Evolutionary conservation across 73 alveolate species (phyloP), one percentile per base, ranked within the genome.

Genomic region (Stentor roeselii): DNA sequence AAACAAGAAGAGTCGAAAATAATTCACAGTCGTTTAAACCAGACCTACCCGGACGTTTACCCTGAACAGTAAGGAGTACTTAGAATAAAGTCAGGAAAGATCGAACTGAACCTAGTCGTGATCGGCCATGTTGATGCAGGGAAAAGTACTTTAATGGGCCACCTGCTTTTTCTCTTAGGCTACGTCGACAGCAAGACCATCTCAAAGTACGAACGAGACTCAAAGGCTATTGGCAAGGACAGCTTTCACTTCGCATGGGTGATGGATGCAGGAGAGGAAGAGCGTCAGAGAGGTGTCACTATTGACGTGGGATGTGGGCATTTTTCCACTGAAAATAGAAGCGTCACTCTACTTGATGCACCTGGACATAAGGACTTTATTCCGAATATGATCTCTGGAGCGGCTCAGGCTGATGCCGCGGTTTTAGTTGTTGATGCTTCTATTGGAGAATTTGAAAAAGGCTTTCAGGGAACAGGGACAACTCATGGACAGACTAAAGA

Each of bases 331-430:
- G 89, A 90, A 42, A 88, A 74, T 67, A 90, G 91, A 87, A 88
- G 90, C 36, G 78, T 95, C 67, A 83, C 93, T 58, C 92, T 98
- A 2, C 84, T 98, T 82, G 99, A 98, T 88, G 99, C 99, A 32
- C 99, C 99, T 6, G 99, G 99, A 34, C 99, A 98, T 84, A 74
- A 87, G 74, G 99, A 98, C 92, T 98, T 96, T 80, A 97, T 97
- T 15, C 99, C 99, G 3, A 94, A 94, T 88, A 97, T 98, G 99
- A 96, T 98, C 59, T 87, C 98, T 36, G 99, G 99, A 3, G 98
- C 99, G 2, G 89, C 97, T 2, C 84, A 94, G 60, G 99, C 99
- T 21, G 99, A 96, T 84, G 93, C 92, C 4, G 99, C 98, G 1
- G 60, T 96, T 40, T 83, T 96, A 39, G 99, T 96, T 30, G 88